These are phyloP conservation scores for Apostasia shenzhenica DNA, from an alignment of 106 monocot species.

Conservation along the genomic window DNA sequence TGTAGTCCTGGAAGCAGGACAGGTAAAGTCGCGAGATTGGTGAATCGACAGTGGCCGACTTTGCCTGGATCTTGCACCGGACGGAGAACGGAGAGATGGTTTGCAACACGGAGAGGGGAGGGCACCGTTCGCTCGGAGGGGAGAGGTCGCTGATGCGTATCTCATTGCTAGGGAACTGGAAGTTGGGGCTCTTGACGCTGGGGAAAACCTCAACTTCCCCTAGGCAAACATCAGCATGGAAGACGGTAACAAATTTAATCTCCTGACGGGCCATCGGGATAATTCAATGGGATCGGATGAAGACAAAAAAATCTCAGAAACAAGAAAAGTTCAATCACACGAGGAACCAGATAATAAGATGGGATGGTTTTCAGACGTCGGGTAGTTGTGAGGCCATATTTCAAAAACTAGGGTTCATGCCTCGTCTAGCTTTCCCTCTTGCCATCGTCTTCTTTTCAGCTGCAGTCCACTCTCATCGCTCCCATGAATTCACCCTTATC, in stretches of 20 bases:
- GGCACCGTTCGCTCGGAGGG: slow-evolving; percentile 53
- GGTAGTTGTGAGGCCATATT: too few species aligned
- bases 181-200: slow-evolving; percentile 5
- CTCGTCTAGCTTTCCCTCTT: too few species aligned
- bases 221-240: slow-evolving; percentile 37
- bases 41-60: slow-evolving; percentile 23
- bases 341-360: too few species aligned
- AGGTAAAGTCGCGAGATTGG: slow-evolving; percentile 44
- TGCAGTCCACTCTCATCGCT: too few species aligned
- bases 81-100: slow-evolving; percentile 63
- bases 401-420: too few species aligned
- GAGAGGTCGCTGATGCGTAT: slow-evolving; percentile 58
- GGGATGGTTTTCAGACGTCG: too few species aligned
- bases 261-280: slow-evolving; percentile 11
- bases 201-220: slow-evolving; percentile 55
- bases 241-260: slow-evolving; percentile 19
- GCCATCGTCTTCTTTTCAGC: too few species aligned
- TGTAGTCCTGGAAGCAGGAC: slow-evolving; percentile 48
- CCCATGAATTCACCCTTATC: too few species aligned
- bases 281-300: neutral
- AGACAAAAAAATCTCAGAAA: neutral
- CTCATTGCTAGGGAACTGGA: slow-evolving; percentile 37
- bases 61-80: slow-evolving; percentile 52
- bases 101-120: slow-evolving; percentile 56
- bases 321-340: too few species aligned